Percentiles rank a stretch among this genome's conserved stretches.
Evolutionary conservation across 805 yeast genomes (phyloP).

Genomic region (Millerozyma acaciae): DNA sequence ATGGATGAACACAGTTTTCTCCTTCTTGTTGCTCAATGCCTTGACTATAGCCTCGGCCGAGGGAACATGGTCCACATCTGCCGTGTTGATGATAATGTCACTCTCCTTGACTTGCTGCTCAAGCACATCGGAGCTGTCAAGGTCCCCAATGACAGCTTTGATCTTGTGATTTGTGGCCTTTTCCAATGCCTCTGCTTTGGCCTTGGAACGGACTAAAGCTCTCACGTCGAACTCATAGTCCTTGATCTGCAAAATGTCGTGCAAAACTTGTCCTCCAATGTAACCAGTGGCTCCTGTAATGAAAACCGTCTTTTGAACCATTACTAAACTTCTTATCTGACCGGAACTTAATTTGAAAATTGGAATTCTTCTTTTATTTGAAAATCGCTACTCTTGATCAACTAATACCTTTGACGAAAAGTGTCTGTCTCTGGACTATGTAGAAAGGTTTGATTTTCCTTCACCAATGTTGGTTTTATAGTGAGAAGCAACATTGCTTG

Average conservation of each 20-base stretch:
- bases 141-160: conserved; percentile 19
- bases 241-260: conserved; percentile 15
- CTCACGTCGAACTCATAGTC: conserved; percentile 14
- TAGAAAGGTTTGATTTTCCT: too few species aligned
- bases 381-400: too few species aligned
- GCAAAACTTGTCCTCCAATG: conserved; percentile 26
- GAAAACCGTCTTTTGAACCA: conserved; percentile 13
- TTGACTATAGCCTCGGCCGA: conserved; percentile 17
- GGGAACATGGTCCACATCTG: conserved; percentile 24
- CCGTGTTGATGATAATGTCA: conserved; percentile 31
- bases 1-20: conserved; percentile 26
- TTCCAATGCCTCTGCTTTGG: conserved; percentile 13
- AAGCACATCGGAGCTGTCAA: conserved; percentile 15
- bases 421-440: too few species aligned
- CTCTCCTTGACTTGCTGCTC: conserved; percentile 14
- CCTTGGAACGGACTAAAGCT: conserved; percentile 20
- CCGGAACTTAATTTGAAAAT: too few species aligned
- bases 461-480: too few species aligned
- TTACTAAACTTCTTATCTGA: too few species aligned
- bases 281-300: conserved; percentile 34
- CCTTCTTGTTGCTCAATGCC: conserved; percentile 15
- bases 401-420: too few species aligned
- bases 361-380: too few species aligned
- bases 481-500: too few species aligned
- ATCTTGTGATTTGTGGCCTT: conserved; percentile 12